Base-by-base conservation (phyloP, 2,329 filamentous ascomycete genomes). In the Cladophialophora yegresii region DNA sequence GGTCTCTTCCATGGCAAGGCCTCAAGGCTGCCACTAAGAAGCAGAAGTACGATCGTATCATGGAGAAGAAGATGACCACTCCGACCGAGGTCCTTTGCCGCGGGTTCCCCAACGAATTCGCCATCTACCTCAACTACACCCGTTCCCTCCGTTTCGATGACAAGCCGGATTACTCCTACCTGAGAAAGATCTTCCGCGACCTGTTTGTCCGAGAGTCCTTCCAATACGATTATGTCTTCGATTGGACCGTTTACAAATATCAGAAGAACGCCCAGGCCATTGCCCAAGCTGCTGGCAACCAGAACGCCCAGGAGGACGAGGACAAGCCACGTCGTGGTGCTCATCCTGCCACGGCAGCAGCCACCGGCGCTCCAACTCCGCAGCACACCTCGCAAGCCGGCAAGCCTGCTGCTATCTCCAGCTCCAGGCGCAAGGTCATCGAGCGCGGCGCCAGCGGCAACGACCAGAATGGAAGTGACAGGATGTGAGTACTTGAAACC, bases 31-130 rank as follows among this genome's bases (percentile, higher is more conserved):
- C 86, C 16, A 89, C 86, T 62, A 97, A 97, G 88, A 97, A 97
- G 89, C 93, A 98, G 84, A 99, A 99, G 84, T 98, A 99, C 77
- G 95, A 99, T 82, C 88, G 93, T 71, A 99, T 99, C 82, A 98
- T 98, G 93, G 95, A 99, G 86, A 99, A 99, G 89, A 99, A 99
- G 91, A 98, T 98, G 95, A 99, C 95, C 13, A 99, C 95, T 2
- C 93, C 95, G 8, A 98, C 93, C 73, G 69, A 99, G 81, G 93
- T 97, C 55, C 91, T 99, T 56, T 99, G 95, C 88, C 92, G 93
- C 78, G 95, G 95, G 72, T 98, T 99, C 84, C 95, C 95, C 73
- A 97, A 98, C 80, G 95, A 99, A 82, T 99, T 99, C 74, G 93
- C 93, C 83, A 98, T 98, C 80, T 99, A 99, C 80, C 86, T 99